phyloP scores from a whole-genome alignment of 352 stramenopile species.

The Pythium aquatile region DNA sequence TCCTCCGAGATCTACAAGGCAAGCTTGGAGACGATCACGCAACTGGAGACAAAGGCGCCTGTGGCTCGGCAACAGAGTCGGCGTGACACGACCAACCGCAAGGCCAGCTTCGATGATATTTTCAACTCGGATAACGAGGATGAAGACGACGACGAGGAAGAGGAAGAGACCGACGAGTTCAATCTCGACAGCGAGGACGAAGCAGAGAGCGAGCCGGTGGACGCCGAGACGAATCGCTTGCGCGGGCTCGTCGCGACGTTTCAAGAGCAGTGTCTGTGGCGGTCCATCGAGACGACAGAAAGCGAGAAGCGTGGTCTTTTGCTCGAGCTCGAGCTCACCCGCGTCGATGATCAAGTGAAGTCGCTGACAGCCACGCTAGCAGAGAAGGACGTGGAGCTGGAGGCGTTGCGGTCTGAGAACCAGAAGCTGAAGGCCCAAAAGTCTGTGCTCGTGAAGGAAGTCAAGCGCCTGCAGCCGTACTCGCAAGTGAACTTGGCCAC shows the following conservation, averaged over 20 bases:
- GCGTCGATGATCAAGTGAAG: constrained; percentile 12
- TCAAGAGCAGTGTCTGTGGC: constrained; percentile 78
- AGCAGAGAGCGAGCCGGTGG: constrained; percentile 4
- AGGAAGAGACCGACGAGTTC: neutral
- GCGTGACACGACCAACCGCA: neutral
- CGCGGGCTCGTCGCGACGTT: constrained; percentile 57
- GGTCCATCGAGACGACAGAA: constrained; percentile 62
- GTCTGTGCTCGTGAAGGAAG: constrained; percentile 59
- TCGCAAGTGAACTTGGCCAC: constrained; percentile 62
- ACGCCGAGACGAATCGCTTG: constrained; percentile 36
- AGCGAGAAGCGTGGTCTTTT: constrained; percentile 42
- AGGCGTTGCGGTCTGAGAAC: constrained; percentile 32
- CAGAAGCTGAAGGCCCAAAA: constrained; percentile 52
- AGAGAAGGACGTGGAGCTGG: constrained; percentile 23
- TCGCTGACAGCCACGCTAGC: constrained; percentile 24
- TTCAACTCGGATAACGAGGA: constrained; percentile 1
- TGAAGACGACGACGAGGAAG: constrained; percentile 2
- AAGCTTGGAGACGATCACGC: constrained; percentile 58
- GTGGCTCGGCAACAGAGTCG: neutral
- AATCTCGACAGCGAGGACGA: constrained; percentile 5
- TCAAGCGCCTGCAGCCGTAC: constrained; percentile 66
- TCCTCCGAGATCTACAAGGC: constrained; percentile 63
- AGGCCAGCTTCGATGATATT: constrained; percentile 4
- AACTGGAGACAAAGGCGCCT: constrained; percentile 32
- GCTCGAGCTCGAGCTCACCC: constrained; percentile 24